Conservation (phyloP, 176 grass and related monocot genomes). For the Olyra latifolia region DNA sequence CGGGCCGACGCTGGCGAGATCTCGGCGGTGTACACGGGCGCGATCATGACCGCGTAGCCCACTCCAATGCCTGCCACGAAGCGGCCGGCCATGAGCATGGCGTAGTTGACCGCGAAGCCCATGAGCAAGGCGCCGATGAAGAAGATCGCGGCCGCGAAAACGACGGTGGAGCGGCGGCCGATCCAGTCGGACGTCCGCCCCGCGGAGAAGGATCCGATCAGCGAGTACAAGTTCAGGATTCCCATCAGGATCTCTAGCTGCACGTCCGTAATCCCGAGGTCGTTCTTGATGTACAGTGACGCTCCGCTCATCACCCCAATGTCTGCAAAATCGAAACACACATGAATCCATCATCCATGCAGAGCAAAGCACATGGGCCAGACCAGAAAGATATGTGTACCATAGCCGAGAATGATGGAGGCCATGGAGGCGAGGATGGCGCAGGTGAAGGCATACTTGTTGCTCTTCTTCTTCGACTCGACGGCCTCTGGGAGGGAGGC, state of each 20-base stretch:
- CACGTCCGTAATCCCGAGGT: constrained; percentile 53
- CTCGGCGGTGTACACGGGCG: constrained; percentile 69
- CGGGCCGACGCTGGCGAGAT: constrained; percentile 52
- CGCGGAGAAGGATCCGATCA: constrained; percentile 62
- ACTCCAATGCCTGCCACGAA: constrained; percentile 59
- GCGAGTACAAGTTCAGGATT: constrained; percentile 63
- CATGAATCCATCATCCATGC: not conserved
- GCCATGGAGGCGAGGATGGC: constrained; percentile 68
- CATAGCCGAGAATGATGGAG: constrained; percentile 66
- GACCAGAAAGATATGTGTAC: constrained; percentile 23
- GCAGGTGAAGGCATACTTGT: constrained; percentile 53
- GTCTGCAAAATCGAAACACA: constrained; percentile 14
- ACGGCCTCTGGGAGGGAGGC: constrained; percentile 7
- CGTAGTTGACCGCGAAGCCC: constrained; percentile 50
- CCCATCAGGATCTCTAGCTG: constrained; percentile 62
- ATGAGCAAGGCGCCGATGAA: constrained; percentile 58
- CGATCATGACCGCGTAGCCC: constrained; percentile 65
- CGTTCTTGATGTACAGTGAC: constrained; percentile 55
- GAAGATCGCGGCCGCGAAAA: constrained; percentile 52
- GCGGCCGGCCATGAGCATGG: constrained; percentile 58
- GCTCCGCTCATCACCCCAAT: constrained; percentile 81
- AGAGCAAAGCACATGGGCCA: not conserved
- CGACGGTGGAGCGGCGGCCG: constrained; percentile 62
- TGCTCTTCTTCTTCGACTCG: constrained; percentile 16
- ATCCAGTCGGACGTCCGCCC: constrained; percentile 72